Evolutionary conservation across 495 filamentous ascomycete species (phyloP).

Genomic region (Lophiostoma macrostomum): DNA sequence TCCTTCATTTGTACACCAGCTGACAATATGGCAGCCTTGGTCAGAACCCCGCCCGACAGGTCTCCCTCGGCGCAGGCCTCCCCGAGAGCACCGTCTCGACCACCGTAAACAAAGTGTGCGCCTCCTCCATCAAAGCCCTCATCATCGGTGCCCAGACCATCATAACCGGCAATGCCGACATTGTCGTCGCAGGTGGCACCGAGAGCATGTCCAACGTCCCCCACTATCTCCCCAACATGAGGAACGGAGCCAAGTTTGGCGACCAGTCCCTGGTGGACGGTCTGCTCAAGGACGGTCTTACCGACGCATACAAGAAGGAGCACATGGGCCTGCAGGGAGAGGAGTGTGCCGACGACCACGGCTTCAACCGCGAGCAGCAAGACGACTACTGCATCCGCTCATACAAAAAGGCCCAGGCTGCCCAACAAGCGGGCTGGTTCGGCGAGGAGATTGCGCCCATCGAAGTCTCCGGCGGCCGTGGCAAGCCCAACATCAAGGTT

Average conservation of each 20-base stretch:
- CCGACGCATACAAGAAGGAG: conserved; percentile 85
- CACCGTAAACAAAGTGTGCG: conserved; percentile 98
- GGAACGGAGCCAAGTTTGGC: conserved; percentile 85
- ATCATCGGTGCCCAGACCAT: conserved; percentile 95
- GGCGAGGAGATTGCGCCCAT: conserved; percentile 84
- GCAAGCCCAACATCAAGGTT: conserved; percentile 79
- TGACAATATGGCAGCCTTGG: conserved; percentile 63
- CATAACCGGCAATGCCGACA: conserved; percentile 85
- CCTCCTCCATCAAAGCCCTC: conserved; percentile 87
- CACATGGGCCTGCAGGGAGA: conserved; percentile 93
- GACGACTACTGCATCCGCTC: conserved; percentile 90
- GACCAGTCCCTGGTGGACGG: conserved; percentile 83
- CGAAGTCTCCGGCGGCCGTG: conserved; percentile 79
- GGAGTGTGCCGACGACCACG: conserved; percentile 84
- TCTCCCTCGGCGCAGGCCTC: conserved; percentile 83
- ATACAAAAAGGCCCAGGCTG: conserved; percentile 87
- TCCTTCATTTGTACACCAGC: conserved; percentile 2
- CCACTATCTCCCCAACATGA: conserved; percentile 86
- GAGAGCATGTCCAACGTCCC: conserved; percentile 98
- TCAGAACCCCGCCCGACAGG: conserved; percentile 94
- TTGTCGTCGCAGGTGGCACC: conserved; percentile 87
- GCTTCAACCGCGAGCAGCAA: conserved; percentile 74
- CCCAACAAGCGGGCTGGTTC: conserved; percentile 74
- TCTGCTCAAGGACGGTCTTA: conserved; percentile 86
- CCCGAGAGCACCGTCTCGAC: conserved; percentile 75